Evolutionary conservation across 257 asterid genomes (phyloP), one percentile per base, ranked within the genome.

Genomic region (Asclepias syriaca): DNA sequence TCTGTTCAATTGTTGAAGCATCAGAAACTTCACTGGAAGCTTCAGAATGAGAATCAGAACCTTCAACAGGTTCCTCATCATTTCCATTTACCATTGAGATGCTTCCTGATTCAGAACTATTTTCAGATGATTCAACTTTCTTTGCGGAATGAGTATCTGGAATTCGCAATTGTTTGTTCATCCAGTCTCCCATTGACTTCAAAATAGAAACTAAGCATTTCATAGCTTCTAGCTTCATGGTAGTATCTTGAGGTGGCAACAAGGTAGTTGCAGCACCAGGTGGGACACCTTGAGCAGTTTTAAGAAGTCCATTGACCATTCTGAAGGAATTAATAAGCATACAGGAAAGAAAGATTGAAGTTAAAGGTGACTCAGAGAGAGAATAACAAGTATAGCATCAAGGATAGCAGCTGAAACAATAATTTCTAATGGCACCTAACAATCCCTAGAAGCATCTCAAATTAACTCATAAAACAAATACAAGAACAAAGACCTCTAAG

Each of bases 241-340:
- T 76, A 78, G 78, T 79, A 73, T 93, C 98, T 82, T 93, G 96
- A 70, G 95, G 96, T 78, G 96, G 96, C 87, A 82, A 87, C 75
- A 93, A 89, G 54, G 96, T 88, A 72, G 85, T 89, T 49, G 93
- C 63, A 75, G 75, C 83, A 70, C 99, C 99, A 76, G 99, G 97
- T 46, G 96, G 89, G 79, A 87, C 90, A 76, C 99, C 99, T 81
- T 92, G 99, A 77, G 98, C 98, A 77, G 99, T 95, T 89, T 95
- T 95, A 77, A 95, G 96, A 75, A 95, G 96, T 74, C 99, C 99
- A 71, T 92, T 92, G 80, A 95, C 98, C 99, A 92, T 92, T 83
- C 99, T 95, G 83, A 48, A 69, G 66, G 81, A 72, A 69, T 54
- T 34, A 53, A 66, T 55, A 19, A 39, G n/a, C 43, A 59, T 45